Evolutionary conservation across 768 basidiomycete genomes (phyloP), one percentile per base, ranked within the genome.

Genomic region (Ramaria rubella): DNA sequence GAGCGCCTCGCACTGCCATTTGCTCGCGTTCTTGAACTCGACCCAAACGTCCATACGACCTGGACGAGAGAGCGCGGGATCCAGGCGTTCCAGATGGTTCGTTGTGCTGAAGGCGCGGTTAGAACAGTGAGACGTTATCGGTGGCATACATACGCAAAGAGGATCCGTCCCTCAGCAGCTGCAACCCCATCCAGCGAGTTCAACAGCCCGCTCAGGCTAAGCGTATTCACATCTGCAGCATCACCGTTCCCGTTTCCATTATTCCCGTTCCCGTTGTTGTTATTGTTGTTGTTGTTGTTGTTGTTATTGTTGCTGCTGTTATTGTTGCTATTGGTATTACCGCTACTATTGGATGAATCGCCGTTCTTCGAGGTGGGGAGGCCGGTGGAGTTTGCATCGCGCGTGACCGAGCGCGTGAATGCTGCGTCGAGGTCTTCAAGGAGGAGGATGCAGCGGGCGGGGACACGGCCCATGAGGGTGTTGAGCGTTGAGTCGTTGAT

Each of bases 11-110:
- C 89, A 89, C 66, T 94, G 90, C 81, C 84, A 85, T 61, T 84
- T 85, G 59, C 82, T 86, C 31, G 92, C 86, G 59, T 88, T 85
- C 75, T 85, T 87, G 75, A 94, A 94, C 68, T 92, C 88, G 45
- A 94, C 79, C 84, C 89, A 90, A 7, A 95, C 88, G 64, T 94
- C 93, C 87, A 90, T 89, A 27, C 88, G 86, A 17, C 93, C 93
- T 5, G 93, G 90, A 52, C 93, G 85, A n/a, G 85, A 88, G 11
- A 95, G 81, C 0, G 93, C 93, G 4, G 91, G 89, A 63, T 95
- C 93, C 1, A 95, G 79, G 31, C 86, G 81, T 63, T 94, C 90
- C n/a, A 93, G 75, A 65, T 94, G 92, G 69, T 94, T 94, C 11
- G 90, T 92, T 17, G 90, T 92, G 0, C 89, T 90, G 61, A 14